Evolutionary conservation across 768 basidiomycete genomes (phyloP).

Genomic region (Russula compacta): DNA sequence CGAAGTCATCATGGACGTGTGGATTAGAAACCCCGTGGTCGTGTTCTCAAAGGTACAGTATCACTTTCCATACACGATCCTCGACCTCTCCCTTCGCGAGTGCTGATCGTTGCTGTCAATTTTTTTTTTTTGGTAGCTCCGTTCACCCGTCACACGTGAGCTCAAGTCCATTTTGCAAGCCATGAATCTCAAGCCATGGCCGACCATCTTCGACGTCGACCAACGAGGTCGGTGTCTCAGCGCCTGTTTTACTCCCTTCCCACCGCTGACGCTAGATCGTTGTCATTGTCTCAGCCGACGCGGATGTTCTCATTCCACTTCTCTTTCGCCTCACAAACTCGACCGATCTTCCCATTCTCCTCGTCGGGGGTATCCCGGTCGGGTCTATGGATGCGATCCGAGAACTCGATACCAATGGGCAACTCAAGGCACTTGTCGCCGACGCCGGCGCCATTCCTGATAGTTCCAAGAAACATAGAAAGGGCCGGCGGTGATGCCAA

Average conservation of each 20-base stretch:
- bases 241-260: neutral
- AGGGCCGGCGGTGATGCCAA: slow-evolving; percentile 23
- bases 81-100: neutral
- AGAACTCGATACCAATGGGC: slow-evolving; percentile 39
- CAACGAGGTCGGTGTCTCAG: slow-evolving; percentile 35
- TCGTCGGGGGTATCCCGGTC: slow-evolving; percentile 55
- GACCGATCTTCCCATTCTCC: slow-evolving; percentile 51
- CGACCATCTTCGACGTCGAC: slow-evolving; percentile 65
- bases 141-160: slow-evolving; percentile 59
- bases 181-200: slow-evolving; percentile 51
- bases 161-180: slow-evolving; percentile 48
- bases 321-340: slow-evolving; percentile 50
- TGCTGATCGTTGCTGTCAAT: too few species aligned
- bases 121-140: slow-evolving; percentile 34
- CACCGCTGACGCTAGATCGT: neutral
- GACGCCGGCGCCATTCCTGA: slow-evolving; percentile 52
- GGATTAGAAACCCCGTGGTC: slow-evolving; percentile 66
- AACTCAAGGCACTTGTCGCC: slow-evolving; percentile 40
- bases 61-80: neutral
- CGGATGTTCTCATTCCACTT: slow-evolving; percentile 50
- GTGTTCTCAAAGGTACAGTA: slow-evolving; percentile 57
- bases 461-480: slow-evolving; percentile 38
- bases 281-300: slow-evolving; percentile 39
- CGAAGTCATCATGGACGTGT: slow-evolving; percentile 53
- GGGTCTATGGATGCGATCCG: slow-evolving; percentile 46